A percentile compares a stretch with the other conserved stretches of the same genome.
These are phyloP conservation scores for Alternaria consortialis DNA, from an alignment of 2,329 filamentous ascomycete species.

Conservation along the genomic window DNA sequence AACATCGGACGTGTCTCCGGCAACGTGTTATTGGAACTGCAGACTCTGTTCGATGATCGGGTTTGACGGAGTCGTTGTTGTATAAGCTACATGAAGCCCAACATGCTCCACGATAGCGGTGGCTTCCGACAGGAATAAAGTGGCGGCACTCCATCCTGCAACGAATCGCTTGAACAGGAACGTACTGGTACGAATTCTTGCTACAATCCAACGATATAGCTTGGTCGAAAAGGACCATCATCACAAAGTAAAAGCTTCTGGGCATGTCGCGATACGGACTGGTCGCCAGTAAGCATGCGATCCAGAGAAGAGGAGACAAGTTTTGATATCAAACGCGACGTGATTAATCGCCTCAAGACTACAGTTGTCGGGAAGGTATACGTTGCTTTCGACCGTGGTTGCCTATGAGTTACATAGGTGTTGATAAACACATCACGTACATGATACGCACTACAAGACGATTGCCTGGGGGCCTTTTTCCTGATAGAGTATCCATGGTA, in stretches of 20 bases:
- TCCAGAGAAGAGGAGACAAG: not conserved
- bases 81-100: not conserved
- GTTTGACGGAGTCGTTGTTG: not conserved
- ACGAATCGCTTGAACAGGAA: not conserved
- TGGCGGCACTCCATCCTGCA: too few species aligned
- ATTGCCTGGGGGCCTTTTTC: not conserved
- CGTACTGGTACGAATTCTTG: not conserved
- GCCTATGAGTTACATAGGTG: not conserved
- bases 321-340: not conserved
- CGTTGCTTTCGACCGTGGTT: not conserved
- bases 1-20: slow-evolving; percentile 18
- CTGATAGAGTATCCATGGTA: too few species aligned
- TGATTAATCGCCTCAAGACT: not conserved
- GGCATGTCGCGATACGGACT: not conserved
- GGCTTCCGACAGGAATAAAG: not conserved
- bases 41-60: not conserved
- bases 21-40: not conserved
- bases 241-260: not conserved
- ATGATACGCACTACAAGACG: not conserved
- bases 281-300: not conserved
- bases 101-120: not conserved
- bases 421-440: not conserved
- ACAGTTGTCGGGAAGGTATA: not conserved
- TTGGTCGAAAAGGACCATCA: too few species aligned
- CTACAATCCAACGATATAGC: not conserved